Evolutionary conservation across 495 filamentous ascomycete genomes (phyloP).

Genomic region (Glonium stellatum): DNA sequence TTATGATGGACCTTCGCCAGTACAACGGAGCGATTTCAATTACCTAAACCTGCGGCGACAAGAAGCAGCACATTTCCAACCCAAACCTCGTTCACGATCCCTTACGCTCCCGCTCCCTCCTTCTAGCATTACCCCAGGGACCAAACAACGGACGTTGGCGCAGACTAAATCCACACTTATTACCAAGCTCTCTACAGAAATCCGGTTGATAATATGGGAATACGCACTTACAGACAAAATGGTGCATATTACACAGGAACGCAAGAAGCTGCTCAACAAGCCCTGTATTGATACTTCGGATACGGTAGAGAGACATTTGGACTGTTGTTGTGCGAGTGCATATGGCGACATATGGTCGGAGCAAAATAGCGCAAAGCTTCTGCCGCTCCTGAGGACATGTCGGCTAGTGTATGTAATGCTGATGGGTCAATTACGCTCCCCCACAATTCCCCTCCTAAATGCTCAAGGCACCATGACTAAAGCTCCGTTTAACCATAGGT

Average conservation of each 20-base stretch:
- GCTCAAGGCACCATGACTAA: not conserved
- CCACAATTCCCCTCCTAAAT: not conserved
- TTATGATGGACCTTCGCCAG: too few relatives aligned
- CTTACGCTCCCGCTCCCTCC: not conserved
- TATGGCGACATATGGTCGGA: not conserved
- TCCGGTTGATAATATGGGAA: conserved; percentile 1
- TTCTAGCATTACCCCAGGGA: not conserved
- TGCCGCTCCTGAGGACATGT: not conserved
- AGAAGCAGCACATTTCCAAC: not conserved
- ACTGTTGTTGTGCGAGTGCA: not conserved
- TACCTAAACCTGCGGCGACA: not conserved
- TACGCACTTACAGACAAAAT: not conserved
- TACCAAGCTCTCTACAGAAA: not conserved
- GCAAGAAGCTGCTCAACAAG: not conserved
- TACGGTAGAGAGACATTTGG: not conserved
- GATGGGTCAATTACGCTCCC: not conserved
- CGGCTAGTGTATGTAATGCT: not conserved
- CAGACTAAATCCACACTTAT: not conserved
- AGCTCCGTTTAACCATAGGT: not conserved
- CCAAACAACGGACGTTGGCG: not conserved
- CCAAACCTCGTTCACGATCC: not conserved
- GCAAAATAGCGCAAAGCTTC: not conserved
- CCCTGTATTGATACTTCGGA: not conserved
- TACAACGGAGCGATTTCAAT: not conserved
- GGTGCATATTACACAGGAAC: not conserved